Conservation (phyloP, 2,329 filamentous ascomycete species). For the Alternaria ventricosa region DNA sequence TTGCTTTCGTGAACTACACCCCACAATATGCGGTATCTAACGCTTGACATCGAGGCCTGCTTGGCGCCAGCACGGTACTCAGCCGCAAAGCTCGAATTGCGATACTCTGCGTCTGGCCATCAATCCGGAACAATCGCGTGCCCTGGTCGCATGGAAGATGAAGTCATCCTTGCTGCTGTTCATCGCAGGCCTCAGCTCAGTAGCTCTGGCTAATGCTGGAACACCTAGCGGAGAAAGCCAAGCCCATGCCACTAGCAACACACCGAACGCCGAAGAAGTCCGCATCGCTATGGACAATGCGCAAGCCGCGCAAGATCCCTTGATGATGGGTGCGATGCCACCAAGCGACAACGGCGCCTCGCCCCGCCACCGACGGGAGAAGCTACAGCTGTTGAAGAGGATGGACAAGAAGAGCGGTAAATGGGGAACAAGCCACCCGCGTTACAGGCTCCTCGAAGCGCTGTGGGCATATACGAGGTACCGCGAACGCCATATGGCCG, state of each 20-base stretch:
- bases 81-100: neutral
- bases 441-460: constrained; percentile 29
- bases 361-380: constrained; percentile 26
- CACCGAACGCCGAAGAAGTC: neutral
- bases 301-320: constrained; percentile 5
- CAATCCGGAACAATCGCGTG: neutral
- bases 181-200: neutral
- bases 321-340: constrained; percentile 20
- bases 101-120: neutral
- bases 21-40: neutral
- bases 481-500: constrained; percentile 23
- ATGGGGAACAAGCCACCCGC: constrained; percentile 24
- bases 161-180: neutral
- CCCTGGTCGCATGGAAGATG: neutral
- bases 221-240: neutral
- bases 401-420: constrained; percentile 26
- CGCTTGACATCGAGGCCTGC: neutral
- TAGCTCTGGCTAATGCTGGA: neutral
- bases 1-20: neutral
- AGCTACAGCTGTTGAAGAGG: constrained; percentile 24
- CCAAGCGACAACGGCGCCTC: neutral
- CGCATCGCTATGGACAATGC: neutral
- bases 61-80: constrained; percentile 37
- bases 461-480: constrained; percentile 28
- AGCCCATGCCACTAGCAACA: neutral